A percentile compares a stretch with the other conserved stretches of the same genome.
phyloP scores from a whole-genome alignment of 2,329 filamentous ascomycete species.

The Alternaria triticina region DNA sequence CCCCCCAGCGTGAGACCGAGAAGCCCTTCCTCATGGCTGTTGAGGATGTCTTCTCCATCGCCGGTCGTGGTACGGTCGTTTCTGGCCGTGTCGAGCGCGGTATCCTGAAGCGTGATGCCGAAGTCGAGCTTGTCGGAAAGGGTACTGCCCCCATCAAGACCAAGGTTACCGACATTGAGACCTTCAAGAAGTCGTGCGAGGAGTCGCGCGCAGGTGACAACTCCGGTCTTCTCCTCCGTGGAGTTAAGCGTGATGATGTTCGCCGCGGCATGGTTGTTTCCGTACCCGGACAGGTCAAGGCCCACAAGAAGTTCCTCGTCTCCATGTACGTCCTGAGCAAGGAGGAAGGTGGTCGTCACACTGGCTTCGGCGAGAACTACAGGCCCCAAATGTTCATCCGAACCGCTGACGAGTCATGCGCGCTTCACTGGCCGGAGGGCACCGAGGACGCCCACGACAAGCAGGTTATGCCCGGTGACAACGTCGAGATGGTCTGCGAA shows the following conservation, averaged over 20 bases:
- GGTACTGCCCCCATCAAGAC: slow-evolving; percentile 85
- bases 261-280: slow-evolving; percentile 92
- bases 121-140: slow-evolving; percentile 95
- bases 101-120: slow-evolving; percentile 87
- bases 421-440: slow-evolving; percentile 86
- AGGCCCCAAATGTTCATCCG: slow-evolving; percentile 95
- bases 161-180: slow-evolving; percentile 99
- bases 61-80: slow-evolving; percentile 92
- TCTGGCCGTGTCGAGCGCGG: slow-evolving; percentile 98
- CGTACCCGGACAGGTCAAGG: slow-evolving; percentile 81
- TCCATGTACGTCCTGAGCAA: slow-evolving; percentile 98
- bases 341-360: slow-evolving; percentile 97
- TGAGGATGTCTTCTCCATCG: slow-evolving; percentile 68
- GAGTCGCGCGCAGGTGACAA: slow-evolving; percentile 97
- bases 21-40: slow-evolving; percentile 99
- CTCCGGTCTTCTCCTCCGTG: slow-evolving; percentile 94
- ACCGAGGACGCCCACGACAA: slow-evolving; percentile 73
- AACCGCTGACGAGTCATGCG: slow-evolving; percentile 78
- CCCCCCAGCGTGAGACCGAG: slow-evolving; percentile 88
- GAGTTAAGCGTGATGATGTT: slow-evolving; percentile 94
- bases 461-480: slow-evolving; percentile 98
- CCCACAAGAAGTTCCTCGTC: slow-evolving; percentile 88
- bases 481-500: slow-evolving; percentile 93
- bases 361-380: slow-evolving; percentile 95
- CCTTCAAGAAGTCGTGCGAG: slow-evolving; percentile 99